phyloP scores from a whole-genome alignment of 2,329 filamentous ascomycete species.

The Dactylonectria estremocensis region DNA sequence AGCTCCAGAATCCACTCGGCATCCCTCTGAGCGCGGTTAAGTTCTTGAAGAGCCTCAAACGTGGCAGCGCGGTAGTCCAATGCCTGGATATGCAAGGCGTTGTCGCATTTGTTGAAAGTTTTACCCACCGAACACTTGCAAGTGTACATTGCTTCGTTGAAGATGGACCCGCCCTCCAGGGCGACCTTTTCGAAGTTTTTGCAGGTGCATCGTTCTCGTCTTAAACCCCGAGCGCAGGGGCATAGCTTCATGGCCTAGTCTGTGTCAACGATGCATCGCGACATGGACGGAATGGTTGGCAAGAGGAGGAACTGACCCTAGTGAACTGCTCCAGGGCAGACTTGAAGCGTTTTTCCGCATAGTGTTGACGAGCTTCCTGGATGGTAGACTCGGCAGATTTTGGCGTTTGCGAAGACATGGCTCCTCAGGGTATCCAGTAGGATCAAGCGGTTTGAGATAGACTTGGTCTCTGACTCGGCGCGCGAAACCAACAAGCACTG shows the following conservation, averaged over 20 bases:
- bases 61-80: constrained; percentile 60
- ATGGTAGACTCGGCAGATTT: constrained; percentile 50
- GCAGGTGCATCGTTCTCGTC: constrained; percentile 56
- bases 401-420: constrained; percentile 34
- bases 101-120: constrained; percentile 58
- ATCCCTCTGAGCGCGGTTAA: constrained; percentile 56
- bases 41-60: constrained; percentile 56
- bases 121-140: constrained; percentile 56
- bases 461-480: not conserved
- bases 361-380: constrained; percentile 52
- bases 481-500: not conserved
- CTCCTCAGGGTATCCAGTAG: not conserved
- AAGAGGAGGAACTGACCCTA: constrained; percentile 43
- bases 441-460: not conserved
- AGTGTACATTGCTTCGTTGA: constrained; percentile 59
- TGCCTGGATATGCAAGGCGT: constrained; percentile 56
- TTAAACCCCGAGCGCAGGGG: constrained; percentile 52
- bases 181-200: constrained; percentile 57
- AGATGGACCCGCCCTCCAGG: constrained; percentile 54
- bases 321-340: constrained; percentile 57
- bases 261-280: constrained; percentile 11
- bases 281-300: not conserved
- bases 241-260: constrained; percentile 56
- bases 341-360: constrained; percentile 53
- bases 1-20: constrained; percentile 62